phyloP scores from a whole-genome alignment of 371 early-diverging fungal genomes.

The Umbelopsis sp. region DNA sequence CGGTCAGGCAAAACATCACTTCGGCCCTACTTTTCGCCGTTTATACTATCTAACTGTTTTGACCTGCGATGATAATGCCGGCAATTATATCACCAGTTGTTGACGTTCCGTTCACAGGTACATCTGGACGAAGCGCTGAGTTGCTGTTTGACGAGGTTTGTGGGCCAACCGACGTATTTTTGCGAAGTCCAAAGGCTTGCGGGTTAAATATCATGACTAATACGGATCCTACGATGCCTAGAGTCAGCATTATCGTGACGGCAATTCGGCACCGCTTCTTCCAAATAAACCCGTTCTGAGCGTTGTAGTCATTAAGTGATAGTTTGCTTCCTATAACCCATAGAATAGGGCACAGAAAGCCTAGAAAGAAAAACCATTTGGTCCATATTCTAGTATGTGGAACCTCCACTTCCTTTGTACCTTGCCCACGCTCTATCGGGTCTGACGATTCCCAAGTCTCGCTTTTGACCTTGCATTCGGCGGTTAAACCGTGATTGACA shows the following conservation, averaged over 20 bases:
- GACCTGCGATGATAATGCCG: slow-evolving; percentile 24
- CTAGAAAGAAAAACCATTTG: slow-evolving; percentile 38
- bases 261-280: slow-evolving; percentile 50
- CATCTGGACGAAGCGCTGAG: slow-evolving; percentile 42
- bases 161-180: slow-evolving; percentile 30
- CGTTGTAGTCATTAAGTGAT: background rate
- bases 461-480: too few relatives aligned
- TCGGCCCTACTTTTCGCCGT: slow-evolving; percentile 18
- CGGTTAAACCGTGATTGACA: too few relatives aligned
- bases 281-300: slow-evolving; percentile 30
- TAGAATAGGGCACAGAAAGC: slow-evolving; percentile 38
- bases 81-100: slow-evolving; percentile 39
- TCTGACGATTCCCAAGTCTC: too few relatives aligned
- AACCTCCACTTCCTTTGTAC: too few relatives aligned
- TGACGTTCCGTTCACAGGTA: slow-evolving; percentile 40
- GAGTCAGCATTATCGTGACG: slow-evolving; percentile 35
- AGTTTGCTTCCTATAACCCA: slow-evolving; percentile 47
- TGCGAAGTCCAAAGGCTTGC: slow-evolving; percentile 36
- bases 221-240: slow-evolving; percentile 31
- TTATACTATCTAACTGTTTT: slow-evolving; percentile 3
- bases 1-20: slow-evolving; percentile 16
- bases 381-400: slow-evolving; percentile 17
- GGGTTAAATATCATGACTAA: slow-evolving; percentile 44
- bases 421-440: too few relatives aligned
- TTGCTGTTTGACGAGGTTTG: slow-evolving; percentile 36